These are phyloP conservation scores for Wallacemonas rigidus DNA, from an alignment of 208 protist genomes.

Conservation along the genomic window DNA sequence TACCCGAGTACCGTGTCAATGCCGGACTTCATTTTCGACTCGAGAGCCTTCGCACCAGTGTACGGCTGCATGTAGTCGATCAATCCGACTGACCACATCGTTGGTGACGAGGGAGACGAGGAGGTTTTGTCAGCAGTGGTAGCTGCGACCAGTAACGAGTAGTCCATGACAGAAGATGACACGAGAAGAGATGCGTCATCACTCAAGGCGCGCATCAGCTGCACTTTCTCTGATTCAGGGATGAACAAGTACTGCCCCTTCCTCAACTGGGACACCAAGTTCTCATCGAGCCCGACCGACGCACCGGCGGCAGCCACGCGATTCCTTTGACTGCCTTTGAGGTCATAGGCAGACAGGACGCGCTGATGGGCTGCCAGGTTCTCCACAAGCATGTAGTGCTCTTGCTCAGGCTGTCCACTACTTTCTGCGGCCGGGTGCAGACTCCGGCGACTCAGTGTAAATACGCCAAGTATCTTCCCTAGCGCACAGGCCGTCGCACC, in stretches of 20 bases:
- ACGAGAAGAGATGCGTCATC: slow-evolving; percentile 63
- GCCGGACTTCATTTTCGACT: slow-evolving; percentile 85
- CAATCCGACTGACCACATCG: slow-evolving; percentile 45
- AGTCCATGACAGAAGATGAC: slow-evolving; percentile 74
- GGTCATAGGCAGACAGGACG: slow-evolving; percentile 48
- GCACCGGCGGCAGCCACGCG: slow-evolving; percentile 55
- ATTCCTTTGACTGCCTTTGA: slow-evolving; percentile 89
- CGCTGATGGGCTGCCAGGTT: slow-evolving; percentile 35
- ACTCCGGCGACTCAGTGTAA: slow-evolving; percentile 18
- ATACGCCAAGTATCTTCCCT: slow-evolving; percentile 44
- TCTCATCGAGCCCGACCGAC: slow-evolving; percentile 67
- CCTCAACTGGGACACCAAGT: slow-evolving; percentile 53
- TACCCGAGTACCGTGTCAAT: slow-evolving; percentile 76
- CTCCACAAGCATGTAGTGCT: slow-evolving; percentile 70
- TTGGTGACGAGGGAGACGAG: background rate
- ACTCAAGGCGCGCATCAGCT: slow-evolving; percentile 56
- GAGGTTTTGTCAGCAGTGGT: background rate
- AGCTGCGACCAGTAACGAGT: slow-evolving; percentile 69
- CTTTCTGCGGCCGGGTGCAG: background rate
- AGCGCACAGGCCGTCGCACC: slow-evolving; percentile 20
- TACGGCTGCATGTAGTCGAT: slow-evolving; percentile 89
- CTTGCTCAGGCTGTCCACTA: slow-evolving; percentile 6
- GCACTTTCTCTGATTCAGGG: slow-evolving; percentile 37
- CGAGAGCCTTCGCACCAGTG: slow-evolving; percentile 70
- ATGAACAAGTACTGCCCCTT: slow-evolving; percentile 71